Base-by-base conservation (phyloP, 2,329 filamentous ascomycete species). In the Aspergillus fijiensis region DNA sequence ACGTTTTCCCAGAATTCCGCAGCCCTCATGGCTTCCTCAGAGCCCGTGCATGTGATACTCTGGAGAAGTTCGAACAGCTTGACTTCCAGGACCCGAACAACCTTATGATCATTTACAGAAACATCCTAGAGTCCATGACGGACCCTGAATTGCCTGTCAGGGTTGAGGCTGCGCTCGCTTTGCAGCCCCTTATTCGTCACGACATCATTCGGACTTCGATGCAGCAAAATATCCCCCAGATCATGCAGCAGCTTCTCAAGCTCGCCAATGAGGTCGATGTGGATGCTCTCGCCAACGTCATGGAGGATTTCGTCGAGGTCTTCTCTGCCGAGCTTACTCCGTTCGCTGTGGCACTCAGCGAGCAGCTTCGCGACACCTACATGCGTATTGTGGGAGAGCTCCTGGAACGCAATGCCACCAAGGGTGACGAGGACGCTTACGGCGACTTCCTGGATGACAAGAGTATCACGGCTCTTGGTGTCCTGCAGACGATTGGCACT, bases 271-370 rank as follows among this genome's bases (percentile, higher is more conserved):
- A 99, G 78, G 95, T 96, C 60, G 95, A 99, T 73, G 94, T 99
- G 51, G 95, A 99, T 76, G 93, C 95, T 5, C 83, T 99, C 47
- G 94, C 95, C 23, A 98, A 98, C 71, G 95, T 99, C 45, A 99
- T 99, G 95, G 95, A 99, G 77, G 95, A 99, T 73, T 99, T 99
- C 73, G 95, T 99, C 50, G 95, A 99, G 76, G 93, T 98, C 2
- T 99, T 99, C 73, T 94, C 95, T n/a, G 85, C 92, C 2, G 95
- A 99, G 75, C 84, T 99, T 51, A 98, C 95, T 5, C 95, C 95
- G 3, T 99, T 99, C 70, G 95, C 95, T 11, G 94, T 99, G 33
- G 95, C 95, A 4, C 83, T 99, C 4, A 96, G 92, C 72, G 93
- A 98, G 78, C 95, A 99, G 77, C 83, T 99, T 51, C 89, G 94